Conservation (phyloP, 2,329 filamentous ascomycete genomes). For the Botrytis hyacinthi region DNA sequence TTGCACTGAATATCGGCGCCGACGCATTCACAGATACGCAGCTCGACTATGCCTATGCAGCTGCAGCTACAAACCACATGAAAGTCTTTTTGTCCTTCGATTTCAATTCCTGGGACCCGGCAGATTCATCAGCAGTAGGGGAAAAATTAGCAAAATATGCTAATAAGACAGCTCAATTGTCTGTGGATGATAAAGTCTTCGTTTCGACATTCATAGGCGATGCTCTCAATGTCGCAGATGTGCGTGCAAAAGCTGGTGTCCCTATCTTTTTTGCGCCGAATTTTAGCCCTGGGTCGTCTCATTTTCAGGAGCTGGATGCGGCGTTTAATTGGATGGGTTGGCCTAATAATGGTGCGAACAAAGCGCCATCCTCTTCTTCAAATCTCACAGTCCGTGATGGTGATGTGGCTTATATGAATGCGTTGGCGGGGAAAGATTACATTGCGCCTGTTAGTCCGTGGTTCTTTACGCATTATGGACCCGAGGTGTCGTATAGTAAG, state of each 20-base stretch:
- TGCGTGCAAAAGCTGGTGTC: slow-evolving; percentile 38
- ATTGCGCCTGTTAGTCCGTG: slow-evolving; percentile 16
- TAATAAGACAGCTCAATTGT: slow-evolving; percentile 39
- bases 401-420: slow-evolving; percentile 2
- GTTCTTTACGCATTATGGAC: slow-evolving; percentile 19
- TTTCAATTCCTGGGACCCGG: slow-evolving; percentile 27
- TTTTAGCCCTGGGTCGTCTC: background rate
- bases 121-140: slow-evolving; percentile 26
- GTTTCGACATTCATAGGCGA: slow-evolving; percentile 53
- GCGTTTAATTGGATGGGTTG: slow-evolving; percentile 21
- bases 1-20: slow-evolving; percentile 39
- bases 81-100: slow-evolving; percentile 41
- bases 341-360: slow-evolving; percentile 19
- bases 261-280: slow-evolving; percentile 25
- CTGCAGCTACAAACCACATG: slow-evolving; percentile 33
- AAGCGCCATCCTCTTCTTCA: background rate
- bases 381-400: slow-evolving; percentile 7
- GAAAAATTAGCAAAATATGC: slow-evolving; percentile 35
- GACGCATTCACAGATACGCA: slow-evolving; percentile 36
- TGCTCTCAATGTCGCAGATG: slow-evolving; percentile 41
- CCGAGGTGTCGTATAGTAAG: slow-evolving; percentile 17
- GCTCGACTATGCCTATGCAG: slow-evolving; percentile 35
- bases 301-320: slow-evolving; percentile 8
- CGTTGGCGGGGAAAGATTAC: slow-evolving; percentile 1
- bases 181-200: slow-evolving; percentile 37